These are phyloP conservation scores for Stephanodiscus minutulus DNA, from an alignment of 108 stramenopile species.

Conservation along the genomic window DNA sequence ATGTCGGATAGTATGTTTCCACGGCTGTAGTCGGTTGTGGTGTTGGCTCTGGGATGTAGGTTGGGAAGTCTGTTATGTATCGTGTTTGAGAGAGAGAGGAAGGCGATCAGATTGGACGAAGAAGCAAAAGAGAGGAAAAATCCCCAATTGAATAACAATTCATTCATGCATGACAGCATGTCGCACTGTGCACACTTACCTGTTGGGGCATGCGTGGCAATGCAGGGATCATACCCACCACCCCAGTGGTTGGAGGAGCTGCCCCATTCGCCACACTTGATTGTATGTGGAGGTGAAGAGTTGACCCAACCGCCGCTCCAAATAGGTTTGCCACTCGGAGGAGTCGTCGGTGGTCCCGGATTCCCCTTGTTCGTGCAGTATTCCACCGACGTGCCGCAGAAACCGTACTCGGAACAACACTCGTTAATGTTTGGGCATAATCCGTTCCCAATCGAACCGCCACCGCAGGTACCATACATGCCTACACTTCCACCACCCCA, in stretches of 20 bases:
- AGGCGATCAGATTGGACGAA: neutral
- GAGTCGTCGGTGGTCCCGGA: neutral
- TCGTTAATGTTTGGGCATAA: neutral
- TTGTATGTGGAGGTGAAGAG: neutral
- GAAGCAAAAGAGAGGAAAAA: neutral
- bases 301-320: neutral
- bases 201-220: too few species aligned
- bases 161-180: too few species aligned
- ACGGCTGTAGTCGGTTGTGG: neutral
- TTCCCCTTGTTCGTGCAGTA: neutral
- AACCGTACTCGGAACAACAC: neutral
- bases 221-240: too few species aligned
- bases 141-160: too few species aligned
- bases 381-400: neutral
- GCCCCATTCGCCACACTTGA: too few species aligned
- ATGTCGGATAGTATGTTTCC: neutral
- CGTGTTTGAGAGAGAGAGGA: neutral
- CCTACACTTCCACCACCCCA: too few species aligned
- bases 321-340: too few species aligned
- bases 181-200: too few species aligned
- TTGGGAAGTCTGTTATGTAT: neutral
- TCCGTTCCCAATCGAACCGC: neutral
- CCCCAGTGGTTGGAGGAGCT: too few species aligned
- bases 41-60: constrained; percentile 7
- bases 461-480: neutral